A percentile compares a stretch with the other conserved stretches of the same genome.
These are phyloP conservation scores for Lipomyces sp. DNA, from an alignment of 805 yeast species.

Conservation along the genomic window DNA sequence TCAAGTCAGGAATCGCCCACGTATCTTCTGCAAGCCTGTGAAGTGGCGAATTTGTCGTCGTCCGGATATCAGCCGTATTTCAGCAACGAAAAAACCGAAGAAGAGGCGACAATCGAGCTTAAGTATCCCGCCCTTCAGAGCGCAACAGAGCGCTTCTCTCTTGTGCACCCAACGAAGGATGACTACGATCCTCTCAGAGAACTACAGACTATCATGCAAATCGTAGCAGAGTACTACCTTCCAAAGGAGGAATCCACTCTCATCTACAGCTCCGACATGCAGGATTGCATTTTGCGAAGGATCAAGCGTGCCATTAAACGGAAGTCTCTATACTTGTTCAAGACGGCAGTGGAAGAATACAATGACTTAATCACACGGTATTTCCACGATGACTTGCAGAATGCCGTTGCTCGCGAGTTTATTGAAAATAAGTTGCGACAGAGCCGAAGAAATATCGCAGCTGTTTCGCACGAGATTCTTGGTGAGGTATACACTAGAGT, in stretches of 20 bases:
- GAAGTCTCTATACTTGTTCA: constrained; percentile 37
- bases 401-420: constrained; percentile 24
- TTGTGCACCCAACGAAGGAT: constrained; percentile 33
- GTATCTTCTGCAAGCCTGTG: neutral
- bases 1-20: neutral
- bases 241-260: constrained; percentile 36
- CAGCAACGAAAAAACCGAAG: neutral
- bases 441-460: constrained; percentile 8
- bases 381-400: constrained; percentile 35
- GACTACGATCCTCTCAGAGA: constrained; percentile 62
- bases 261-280: constrained; percentile 25
- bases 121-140: constrained; percentile 16
- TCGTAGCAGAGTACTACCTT: constrained; percentile 41
- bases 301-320: constrained; percentile 33
- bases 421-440: neutral
- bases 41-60: no score
- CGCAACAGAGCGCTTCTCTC: constrained; percentile 18
- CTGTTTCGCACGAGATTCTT: constrained; percentile 61
- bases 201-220: constrained; percentile 50
- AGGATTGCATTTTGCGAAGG: constrained; percentile 38
- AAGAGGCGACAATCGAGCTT: constrained; percentile 10
- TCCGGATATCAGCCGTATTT: neutral
- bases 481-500: constrained; percentile 71
- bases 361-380: constrained; percentile 44
- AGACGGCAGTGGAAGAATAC: constrained; percentile 43